phyloP scores from a whole-genome alignment of 2,329 filamentous ascomycete species.

The Aspergillus intermedius region DNA sequence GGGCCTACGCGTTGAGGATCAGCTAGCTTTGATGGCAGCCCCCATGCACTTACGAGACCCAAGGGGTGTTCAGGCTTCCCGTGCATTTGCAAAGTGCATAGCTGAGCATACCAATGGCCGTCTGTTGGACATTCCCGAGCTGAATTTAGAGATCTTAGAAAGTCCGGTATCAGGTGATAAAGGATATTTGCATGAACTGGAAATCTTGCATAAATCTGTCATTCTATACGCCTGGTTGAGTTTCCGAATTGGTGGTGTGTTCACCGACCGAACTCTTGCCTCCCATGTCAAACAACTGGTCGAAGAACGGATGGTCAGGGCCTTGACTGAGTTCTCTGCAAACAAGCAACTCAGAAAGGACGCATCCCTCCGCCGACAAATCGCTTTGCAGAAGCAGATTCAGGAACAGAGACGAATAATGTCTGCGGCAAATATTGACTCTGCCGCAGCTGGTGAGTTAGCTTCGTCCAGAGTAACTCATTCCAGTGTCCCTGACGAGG shows the following conservation, averaged over 20 bases:
- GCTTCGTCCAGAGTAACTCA: no score
- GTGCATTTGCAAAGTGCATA: conserved; percentile 62
- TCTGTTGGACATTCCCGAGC: conserved; percentile 62
- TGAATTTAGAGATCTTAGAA: conserved; percentile 71
- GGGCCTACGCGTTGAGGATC: conserved; percentile 63
- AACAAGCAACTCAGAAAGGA: conserved; percentile 36
- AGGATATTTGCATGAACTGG: conserved; percentile 61
- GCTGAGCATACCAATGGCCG: conserved; percentile 60
- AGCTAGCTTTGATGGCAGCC: conserved; percentile 66
- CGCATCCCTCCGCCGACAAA: conserved; percentile 32
- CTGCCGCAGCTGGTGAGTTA: not conserved
- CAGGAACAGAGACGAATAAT: conserved; percentile 21
- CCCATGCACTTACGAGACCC: conserved; percentile 56
- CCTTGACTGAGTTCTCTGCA: conserved; percentile 52
- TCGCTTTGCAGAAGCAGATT: conserved; percentile 31
- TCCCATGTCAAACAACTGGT: conserved; percentile 72
- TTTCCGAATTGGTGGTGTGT: conserved; percentile 77
- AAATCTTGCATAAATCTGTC: conserved; percentile 72
- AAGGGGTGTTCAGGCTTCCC: conserved; percentile 43
- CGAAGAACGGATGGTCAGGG: conserved; percentile 66
- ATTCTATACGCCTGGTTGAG: conserved; percentile 90
- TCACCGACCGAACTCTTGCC: conserved; percentile 66
- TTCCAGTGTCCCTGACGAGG: not conserved
- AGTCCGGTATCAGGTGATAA: conserved; percentile 37
- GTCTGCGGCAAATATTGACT: conserved; percentile 14